These are phyloP conservation scores for Diaporthe longicolla DNA, from an alignment of 2,329 filamentous ascomycete genomes.

Conservation along the genomic window DNA sequence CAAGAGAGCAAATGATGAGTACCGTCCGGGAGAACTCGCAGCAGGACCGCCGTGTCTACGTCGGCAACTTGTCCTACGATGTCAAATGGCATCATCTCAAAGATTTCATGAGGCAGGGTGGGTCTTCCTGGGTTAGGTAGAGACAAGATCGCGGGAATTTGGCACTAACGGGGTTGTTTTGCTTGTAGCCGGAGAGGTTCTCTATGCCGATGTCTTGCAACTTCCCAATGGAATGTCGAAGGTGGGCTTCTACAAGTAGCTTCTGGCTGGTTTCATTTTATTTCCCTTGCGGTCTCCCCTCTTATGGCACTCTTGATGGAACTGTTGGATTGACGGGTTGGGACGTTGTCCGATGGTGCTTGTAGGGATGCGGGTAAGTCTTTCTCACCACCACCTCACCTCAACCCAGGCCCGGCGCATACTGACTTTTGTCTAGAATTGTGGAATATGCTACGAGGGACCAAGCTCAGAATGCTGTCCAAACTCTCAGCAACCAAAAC, in stretches of 20 bases:
- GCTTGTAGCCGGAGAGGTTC: conserved; percentile 91
- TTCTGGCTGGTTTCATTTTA: conserved; percentile 87
- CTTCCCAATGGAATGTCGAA: conserved; percentile 99
- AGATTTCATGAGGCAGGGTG: conserved; percentile 99
- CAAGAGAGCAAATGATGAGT: conserved; percentile 97
- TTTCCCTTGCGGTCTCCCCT: conserved; percentile 73
- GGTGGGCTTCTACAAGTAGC: conserved; percentile 96
- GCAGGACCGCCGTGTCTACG: conserved; percentile 99
- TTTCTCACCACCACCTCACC: conserved; percentile 47
- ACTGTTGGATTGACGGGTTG: conserved; percentile 99
- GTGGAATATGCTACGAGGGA: conserved; percentile 99
- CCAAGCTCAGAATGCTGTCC: conserved; percentile 97
- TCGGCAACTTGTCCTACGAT: conserved; percentile 98
- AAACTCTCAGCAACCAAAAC: conserved; percentile 98
- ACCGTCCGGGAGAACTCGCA: conserved; percentile 94
- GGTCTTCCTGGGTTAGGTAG: conserved; percentile 54
- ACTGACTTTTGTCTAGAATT: conserved; percentile 77
- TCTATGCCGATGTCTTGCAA: conserved; percentile 99
- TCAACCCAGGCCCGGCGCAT: background rate
- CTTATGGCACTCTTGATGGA: conserved; percentile 78
- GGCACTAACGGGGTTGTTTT: conserved; percentile 55
- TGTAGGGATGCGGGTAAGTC: conserved; percentile 99
- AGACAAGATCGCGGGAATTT: conserved; percentile 46
- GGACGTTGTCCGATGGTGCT: conserved; percentile 87
- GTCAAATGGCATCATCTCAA: conserved; percentile 99